Conservation (phyloP, 306 rosid genomes). For the Cucumis cinereus region DNA sequence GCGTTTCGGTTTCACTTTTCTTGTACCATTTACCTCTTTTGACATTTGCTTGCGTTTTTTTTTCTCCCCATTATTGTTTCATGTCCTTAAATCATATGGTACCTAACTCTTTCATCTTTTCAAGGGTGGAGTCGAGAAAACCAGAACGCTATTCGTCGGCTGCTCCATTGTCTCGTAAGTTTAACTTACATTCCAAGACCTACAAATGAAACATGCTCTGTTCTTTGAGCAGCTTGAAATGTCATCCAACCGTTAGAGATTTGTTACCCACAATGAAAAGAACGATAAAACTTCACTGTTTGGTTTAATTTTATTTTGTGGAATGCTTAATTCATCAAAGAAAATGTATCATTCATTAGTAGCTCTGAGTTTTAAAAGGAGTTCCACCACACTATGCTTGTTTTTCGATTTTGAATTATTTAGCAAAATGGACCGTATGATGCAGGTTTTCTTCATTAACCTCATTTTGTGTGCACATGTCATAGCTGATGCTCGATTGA, state of each 20-base stretch:
- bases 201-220: background rate
- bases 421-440: background rate
- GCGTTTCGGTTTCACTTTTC: background rate
- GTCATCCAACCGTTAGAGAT: background rate
- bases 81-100: slow-evolving; percentile 7
- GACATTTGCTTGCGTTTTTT: background rate
- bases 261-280: background rate
- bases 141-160: slow-evolving; percentile 97
- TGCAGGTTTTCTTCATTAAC: slow-evolving; percentile 4
- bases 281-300: background rate
- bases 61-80: background rate
- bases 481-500: slow-evolving; percentile 89
- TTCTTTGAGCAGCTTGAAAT: background rate
- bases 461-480: slow-evolving; percentile 12
- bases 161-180: slow-evolving; percentile 96
- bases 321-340: background rate
- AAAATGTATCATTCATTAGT: background rate
- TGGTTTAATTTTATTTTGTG: background rate
- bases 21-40: background rate
- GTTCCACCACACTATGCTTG: background rate
- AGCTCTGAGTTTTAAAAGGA: background rate
- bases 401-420: background rate
- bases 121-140: slow-evolving; percentile 96
- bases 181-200: background rate
- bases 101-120: slow-evolving; percentile 33